Base-by-base conservation (phyloP, 257 asterid species). In the Solanum boliviense region DNA sequence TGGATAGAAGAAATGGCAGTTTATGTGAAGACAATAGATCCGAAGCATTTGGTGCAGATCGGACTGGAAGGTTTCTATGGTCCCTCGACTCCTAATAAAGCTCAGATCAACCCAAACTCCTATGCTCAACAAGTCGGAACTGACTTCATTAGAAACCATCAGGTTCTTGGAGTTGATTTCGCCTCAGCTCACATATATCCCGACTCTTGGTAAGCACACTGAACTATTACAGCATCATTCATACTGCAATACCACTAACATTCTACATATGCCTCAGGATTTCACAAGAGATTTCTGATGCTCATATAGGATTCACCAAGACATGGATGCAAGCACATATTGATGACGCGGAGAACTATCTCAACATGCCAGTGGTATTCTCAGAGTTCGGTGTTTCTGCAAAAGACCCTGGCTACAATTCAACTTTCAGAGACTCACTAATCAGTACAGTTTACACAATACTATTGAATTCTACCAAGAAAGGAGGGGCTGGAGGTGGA, bases 1-100 rank as follows among this genome's bases (percentile, higher is more conserved):
- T 97, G 99, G 99, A 90, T 93, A 89, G 92, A 94, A 90, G 98
- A 94, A 91, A 94, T 97, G 98, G 96, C 98, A 56, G 98, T 94
- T 7, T 89, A 87, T 88, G 94, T 94, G 88, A 97, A 97, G 90
- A 95, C 97, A 91, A 87, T 95, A 81, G 99, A 95, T 89, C 97
- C 96, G 34, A 95, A 95, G 92, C 99, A 97, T 92, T 86, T 97
- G 88, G 88, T 95, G 87, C 96, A 95, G 94, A 95, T 95, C 16
- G 98, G 99, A 41, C 20, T 89, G 2, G 99, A 95, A 95, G 99
- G 99, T 81, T 97, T 97, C 91, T 95, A 95, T 73, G 99, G 98
- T 52, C 94, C 91, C 27, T 97, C 99, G 1, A 95, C 98, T 0
- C 99, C 94, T 13, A 91, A 93, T 36, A 92, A 89, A 92, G 92